Conservation (phyloP, 768 basidiomycete genomes). For the Lepiota brunneoincarnata region DNA sequence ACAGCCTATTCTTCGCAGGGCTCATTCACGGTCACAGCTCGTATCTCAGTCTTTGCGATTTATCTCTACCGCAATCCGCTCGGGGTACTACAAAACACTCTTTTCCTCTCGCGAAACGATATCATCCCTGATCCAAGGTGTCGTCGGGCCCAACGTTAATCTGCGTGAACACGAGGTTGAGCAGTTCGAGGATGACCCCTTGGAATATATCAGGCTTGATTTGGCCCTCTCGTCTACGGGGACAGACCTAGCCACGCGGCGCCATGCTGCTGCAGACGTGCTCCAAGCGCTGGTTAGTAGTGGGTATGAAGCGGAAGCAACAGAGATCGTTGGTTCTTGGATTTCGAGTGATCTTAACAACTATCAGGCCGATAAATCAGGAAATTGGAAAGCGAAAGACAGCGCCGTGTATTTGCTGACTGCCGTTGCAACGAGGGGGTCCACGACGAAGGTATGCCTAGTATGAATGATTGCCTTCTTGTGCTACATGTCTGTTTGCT, state of each 20-base stretch:
- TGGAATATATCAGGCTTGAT: slow-evolving; percentile 91
- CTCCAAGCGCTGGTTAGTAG: slow-evolving; percentile 83
- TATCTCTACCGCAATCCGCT: slow-evolving; percentile 89
- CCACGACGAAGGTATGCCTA: slow-evolving; percentile 69
- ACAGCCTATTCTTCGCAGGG: neutral
- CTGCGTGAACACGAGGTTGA: slow-evolving; percentile 89
- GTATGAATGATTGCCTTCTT: neutral
- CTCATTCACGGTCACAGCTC: slow-evolving; percentile 42
- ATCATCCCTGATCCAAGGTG: slow-evolving; percentile 78
- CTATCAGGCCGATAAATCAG: slow-evolving; percentile 57
- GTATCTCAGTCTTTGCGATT: slow-evolving; percentile 91
- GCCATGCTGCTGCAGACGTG: slow-evolving; percentile 95
- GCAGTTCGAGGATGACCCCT: slow-evolving; percentile 95
- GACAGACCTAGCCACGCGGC: slow-evolving; percentile 76
- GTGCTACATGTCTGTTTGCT: neutral
- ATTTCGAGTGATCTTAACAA: slow-evolving; percentile 70
- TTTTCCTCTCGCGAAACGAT: slow-evolving; percentile 85
- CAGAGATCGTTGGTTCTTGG: slow-evolving; percentile 83
- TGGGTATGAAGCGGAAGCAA: slow-evolving; percentile 83
- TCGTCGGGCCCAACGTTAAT: slow-evolving; percentile 91
- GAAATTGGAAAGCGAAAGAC: slow-evolving; percentile 90
- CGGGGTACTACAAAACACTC: slow-evolving; percentile 75
- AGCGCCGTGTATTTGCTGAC: slow-evolving; percentile 90
- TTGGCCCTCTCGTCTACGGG: slow-evolving; percentile 62
- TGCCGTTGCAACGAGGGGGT: slow-evolving; percentile 89